Base-by-base conservation (phyloP, 208 protist species). In the Tritrichomonas foetus region DNA sequence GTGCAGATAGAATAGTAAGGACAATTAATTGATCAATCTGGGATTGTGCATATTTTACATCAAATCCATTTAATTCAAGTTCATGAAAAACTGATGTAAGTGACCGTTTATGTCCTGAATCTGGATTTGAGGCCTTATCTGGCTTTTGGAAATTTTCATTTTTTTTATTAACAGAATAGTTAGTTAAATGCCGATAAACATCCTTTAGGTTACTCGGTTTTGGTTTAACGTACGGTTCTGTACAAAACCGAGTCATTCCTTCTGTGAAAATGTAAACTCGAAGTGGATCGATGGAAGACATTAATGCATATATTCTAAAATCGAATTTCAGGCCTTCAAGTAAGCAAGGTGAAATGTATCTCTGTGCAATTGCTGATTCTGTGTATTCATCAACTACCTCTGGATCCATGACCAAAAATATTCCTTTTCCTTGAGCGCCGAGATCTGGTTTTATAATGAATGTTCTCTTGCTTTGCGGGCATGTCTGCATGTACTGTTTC, bases 141-240 rank as follows among this genome's bases (percentile, higher is more conserved):
- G 74, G 80, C 30, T 72, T 30, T 27, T 82, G 33, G 41, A 75
- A 94, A 20, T 75, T 30, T 64, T 30, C 33, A 44, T 93, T 84
- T 57, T 66, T 89, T 49, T 96, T 96, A 94, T 96, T 96, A 41
- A 96, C 84, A 22, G 95, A 96, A 53, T 94, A 96, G 72, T 96
- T 96, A 3, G 95, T 96, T 53, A 96, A 66, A 72, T 96, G 95
- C 39, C 78, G 89, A 69, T 93, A 96, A 39, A 78, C 36, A 55
- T 95, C 33, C 5, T 82, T 49, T 27, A 94, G 5, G 57, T 94
- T 96, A 36, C 36, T 39, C 22, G 72, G 50, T 33, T 95, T 36
- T 13, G 92, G 75, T 33, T 93, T 47, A 27, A 94, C 49, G 92
- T 96, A 96, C 30, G 94, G 55, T 94, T 96, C 94, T 55, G 95